Evolutionary conservation across 768 basidiomycete species (phyloP), one percentile per base, ranked within the genome.

Genomic region (Symmetrospora coprosmae): DNA sequence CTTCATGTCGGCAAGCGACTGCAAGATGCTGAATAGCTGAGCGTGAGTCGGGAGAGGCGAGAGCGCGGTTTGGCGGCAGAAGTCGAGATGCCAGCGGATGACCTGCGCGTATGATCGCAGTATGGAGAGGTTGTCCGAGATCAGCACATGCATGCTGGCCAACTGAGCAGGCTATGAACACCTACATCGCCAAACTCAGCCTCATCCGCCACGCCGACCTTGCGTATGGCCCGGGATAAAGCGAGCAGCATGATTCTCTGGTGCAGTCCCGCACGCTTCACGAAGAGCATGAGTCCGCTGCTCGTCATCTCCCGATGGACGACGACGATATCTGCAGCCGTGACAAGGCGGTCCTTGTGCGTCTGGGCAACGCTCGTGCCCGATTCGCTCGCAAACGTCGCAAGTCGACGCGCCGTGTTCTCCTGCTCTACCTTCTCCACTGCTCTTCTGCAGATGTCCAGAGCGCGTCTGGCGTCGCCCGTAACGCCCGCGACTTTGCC

Each of bases 381-480:
- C 65, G 21, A 61, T 58, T 34, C 60, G 51, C 43, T 43, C 7
- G 25, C 11, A 45, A 2, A 5, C n/a, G n/a, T n/a, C n/a, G n/a
- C n/a, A n/a, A n/a, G n/a, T 62, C 52, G 21, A 61, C 39, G 11
- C 56, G 55, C 16, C 61, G 33, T 0, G 40, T 65, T 55, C 46
- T 47, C 34, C 34, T 51, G 49, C 11, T 61, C 51, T 19, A 61
- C 63, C 17, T 55, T 49, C 50, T 66, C 65, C 17, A 66, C 63
- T 7, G 65, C 50, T 28, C 65, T 58, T 11, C 65, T 78, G 74
- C 89, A 94, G 45, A 92, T 85, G 70, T 99, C 94, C 60, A 99
- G 76, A 4, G 91, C 86, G 30, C 91, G 78, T 51, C 94, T 76
- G 0, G 94, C 94, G 71, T 99, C 94, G 27, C 94, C 94, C 59